Percentiles rank a stretch among this genome's conserved stretches.
Evolutionary conservation across 345 rosid species (phyloP).

Genomic region (Linum lewisii): DNA sequence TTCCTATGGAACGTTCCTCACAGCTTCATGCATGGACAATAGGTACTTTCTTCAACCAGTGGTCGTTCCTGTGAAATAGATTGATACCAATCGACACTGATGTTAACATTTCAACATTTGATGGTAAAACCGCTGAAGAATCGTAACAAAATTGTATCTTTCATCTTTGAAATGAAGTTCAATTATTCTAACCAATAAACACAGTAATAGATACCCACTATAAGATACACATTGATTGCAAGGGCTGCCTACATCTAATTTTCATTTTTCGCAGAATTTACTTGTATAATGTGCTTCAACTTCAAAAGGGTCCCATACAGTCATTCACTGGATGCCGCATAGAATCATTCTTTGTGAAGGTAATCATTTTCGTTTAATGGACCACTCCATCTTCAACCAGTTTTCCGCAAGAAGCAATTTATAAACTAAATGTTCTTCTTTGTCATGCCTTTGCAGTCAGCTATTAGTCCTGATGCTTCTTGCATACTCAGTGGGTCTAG

Average conservation of each 20-base stretch:
- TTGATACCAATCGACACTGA: too few species aligned
- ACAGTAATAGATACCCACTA: too few species aligned
- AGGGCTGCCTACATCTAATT: neutral
- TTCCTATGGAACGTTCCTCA: conserved; percentile 54
- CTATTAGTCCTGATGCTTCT: conserved; percentile 82
- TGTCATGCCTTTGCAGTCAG: conserved; percentile 41
- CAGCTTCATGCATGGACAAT: conserved; percentile 92
- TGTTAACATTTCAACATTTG: too few species aligned
- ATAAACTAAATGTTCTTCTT: neutral
- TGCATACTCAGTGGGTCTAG: conserved; percentile 82
- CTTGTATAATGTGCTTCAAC: conserved; percentile 67
- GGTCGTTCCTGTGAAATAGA: neutral
- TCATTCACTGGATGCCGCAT: conserved; percentile 65
- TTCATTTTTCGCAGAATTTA: conserved; percentile 41
- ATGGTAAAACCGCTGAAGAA: too few species aligned
- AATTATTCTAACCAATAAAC: too few species aligned
- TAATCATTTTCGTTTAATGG: conserved; percentile 15
- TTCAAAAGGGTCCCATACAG: conserved; percentile 64
- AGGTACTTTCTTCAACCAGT: conserved; percentile 32
- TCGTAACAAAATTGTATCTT: too few species aligned
- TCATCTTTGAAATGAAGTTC: too few species aligned
- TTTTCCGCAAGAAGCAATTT: neutral
- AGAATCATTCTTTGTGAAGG: conserved; percentile 87
- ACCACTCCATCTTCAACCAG: neutral
- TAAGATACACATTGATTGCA: neutral